Percentiles rank a stretch among this genome's conserved stretches.
Evolutionary conservation across 2,329 filamentous ascomycete genomes (phyloP).

Genomic region (Penicillium thymicola): DNA sequence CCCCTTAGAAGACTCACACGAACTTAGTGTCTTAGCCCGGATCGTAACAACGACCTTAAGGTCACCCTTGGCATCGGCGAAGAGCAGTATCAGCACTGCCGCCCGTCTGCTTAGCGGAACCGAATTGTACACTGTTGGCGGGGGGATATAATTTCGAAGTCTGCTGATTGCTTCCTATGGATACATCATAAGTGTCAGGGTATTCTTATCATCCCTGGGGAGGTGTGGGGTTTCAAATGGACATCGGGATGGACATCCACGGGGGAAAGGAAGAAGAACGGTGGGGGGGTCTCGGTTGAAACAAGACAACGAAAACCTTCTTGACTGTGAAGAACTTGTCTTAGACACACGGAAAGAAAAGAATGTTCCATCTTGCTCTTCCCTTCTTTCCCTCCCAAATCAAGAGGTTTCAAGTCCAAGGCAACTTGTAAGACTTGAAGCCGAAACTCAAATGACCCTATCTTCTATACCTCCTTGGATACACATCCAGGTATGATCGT

Average conservation of each 20-base stretch:
- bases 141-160: constrained; percentile 55
- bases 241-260: constrained; percentile 23
- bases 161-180: constrained; percentile 53
- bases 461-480: background rate
- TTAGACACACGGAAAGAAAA: background rate
- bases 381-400: background rate
- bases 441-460: constrained; percentile 4
- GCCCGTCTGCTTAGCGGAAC: constrained; percentile 66
- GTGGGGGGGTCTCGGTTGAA: background rate
- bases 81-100: constrained; percentile 83
- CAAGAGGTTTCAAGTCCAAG: background rate
- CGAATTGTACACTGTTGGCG: constrained; percentile 55
- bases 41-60: constrained; percentile 65
- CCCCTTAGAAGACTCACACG: constrained; percentile 43
- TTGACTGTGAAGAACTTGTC: background rate
- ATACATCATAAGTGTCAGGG: background rate
- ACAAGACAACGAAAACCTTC: background rate
- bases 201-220: background rate
- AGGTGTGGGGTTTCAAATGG: constrained; percentile 14
- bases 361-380: constrained; percentile 4
- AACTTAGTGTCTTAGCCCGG: constrained; percentile 56
- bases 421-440: background rate
- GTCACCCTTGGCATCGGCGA: constrained; percentile 77
- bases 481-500: background rate
- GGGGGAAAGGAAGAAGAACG: background rate